These are phyloP conservation scores for Populus hybrid DNA, from an alignment of 441 rosid species.

Conservation along the genomic window DNA sequence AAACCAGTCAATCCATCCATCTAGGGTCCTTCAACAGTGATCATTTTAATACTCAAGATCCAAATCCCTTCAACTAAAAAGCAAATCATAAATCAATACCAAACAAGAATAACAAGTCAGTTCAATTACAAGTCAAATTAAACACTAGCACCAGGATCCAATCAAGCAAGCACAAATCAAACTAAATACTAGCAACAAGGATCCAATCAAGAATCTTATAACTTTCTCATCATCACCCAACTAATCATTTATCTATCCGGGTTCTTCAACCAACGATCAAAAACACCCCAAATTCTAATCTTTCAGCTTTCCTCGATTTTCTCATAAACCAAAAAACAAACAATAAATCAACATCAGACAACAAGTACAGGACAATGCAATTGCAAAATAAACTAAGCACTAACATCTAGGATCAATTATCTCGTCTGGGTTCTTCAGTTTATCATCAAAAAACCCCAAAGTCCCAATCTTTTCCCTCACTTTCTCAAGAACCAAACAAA, in stretches of 20 bases:
- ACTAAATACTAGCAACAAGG: background rate
- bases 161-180: background rate
- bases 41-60: background rate
- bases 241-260: background rate
- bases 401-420: background rate
- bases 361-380: background rate
- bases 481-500: background rate
- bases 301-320: slow-evolving; percentile 2
- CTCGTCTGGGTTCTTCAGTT: background rate
- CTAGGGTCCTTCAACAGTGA: background rate
- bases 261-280: background rate
- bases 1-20: background rate
- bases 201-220: background rate
- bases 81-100: background rate
- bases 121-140: background rate
- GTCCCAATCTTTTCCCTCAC: background rate
- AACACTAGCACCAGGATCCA: background rate
- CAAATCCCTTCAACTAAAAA: background rate
- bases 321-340: background rate
- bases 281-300: background rate
- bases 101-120: background rate
- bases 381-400: background rate
- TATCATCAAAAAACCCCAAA: background rate
- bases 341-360: background rate
- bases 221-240: background rate